Base-by-base conservation (phyloP, 2,329 filamentous ascomycete species). In the Trichoderma pleuroti region DNA sequence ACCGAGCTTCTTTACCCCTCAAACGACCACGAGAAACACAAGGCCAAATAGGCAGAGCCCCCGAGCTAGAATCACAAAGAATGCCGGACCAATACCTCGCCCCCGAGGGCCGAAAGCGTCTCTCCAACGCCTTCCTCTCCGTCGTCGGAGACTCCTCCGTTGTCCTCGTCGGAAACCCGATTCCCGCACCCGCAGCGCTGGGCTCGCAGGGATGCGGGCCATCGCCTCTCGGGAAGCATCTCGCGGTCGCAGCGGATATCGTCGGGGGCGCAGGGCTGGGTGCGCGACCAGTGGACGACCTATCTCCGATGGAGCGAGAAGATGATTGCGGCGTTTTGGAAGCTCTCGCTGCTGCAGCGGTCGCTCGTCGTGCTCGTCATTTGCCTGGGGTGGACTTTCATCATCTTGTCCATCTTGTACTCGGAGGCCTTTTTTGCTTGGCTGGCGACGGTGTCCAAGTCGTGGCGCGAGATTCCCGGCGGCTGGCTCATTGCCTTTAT, bases 401-500 rank as follows among this genome's bases (percentile, higher is more conserved):
- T 85, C 32, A 82, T 97, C 67, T 82, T 94, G 5, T 91, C 93
- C 78, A 83, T 97, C 70, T 80, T 95, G 72, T 96, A 93, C 84
- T 93, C 91, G 73, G 91, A 95, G 79, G 83, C 86, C 74, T 91
- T 98, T 78, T 97, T 98, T 83, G 85, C 87, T 39, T 89, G 86
- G 80, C 84, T 98, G 68, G 87, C 86, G 14, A 93, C 94, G 8
- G 81, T 90, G 14, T 93, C 94, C 26, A 86, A 90, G 79, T 87
- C 87, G 74, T 98, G 94, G 94, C 89, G 93, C 76, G 86, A 88
- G 34, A 83, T 94, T 6, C 86, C 84, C 1, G 90, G 87, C 66
- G 95, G 93, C 56, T 96, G 89, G 85, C 84, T 87, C 71, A 87
- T 98, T 63, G 85, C 96, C 49, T 97, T 93, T 88, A 79, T 87